These are phyloP conservation scores for Metschnikowia matae DNA, from an alignment of 805 yeast genomes.

Conservation along the genomic window DNA sequence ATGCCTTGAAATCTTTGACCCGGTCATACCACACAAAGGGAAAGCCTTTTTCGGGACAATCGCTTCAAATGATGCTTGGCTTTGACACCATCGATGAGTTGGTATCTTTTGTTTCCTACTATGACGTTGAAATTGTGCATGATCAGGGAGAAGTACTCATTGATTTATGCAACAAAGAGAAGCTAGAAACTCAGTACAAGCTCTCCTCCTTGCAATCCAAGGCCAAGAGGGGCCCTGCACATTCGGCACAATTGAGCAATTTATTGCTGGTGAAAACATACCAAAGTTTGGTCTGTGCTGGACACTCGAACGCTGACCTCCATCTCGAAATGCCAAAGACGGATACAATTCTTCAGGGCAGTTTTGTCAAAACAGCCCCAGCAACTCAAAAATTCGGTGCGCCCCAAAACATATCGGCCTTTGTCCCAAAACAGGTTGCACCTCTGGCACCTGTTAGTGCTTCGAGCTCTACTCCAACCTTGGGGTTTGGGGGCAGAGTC, in stretches of 20 bases:
- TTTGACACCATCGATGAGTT: slow-evolving; percentile 61
- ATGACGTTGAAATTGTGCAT: slow-evolving; percentile 46
- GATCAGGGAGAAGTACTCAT: slow-evolving; percentile 29
- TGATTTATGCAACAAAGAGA: slow-evolving; percentile 41
- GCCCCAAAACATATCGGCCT: not conserved
- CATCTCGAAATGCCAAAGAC: slow-evolving; percentile 5
- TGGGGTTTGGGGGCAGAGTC: slow-evolving; percentile 1
- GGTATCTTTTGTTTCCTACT: slow-evolving; percentile 55
- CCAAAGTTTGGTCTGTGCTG: slow-evolving; percentile 31
- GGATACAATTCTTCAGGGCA: not conserved
- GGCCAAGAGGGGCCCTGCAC: slow-evolving; percentile 34
- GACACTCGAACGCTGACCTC: slow-evolving; percentile 28
- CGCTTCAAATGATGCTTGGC: slow-evolving; percentile 52
- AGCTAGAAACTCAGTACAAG: slow-evolving; percentile 37
- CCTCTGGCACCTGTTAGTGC: not conserved
- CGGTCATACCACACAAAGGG: slow-evolving; percentile 66
- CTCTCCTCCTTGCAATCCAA: slow-evolving; percentile 36
- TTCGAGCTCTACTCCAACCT: not conserved
- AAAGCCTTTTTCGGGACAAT: slow-evolving; percentile 53
- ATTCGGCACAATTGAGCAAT: slow-evolving; percentile 28
- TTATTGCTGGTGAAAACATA: slow-evolving; percentile 23
- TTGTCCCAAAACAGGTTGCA: not conserved
- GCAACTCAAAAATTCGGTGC: not conserved
- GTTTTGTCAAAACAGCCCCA: not conserved
- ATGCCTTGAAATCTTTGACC: slow-evolving; percentile 64